Conservation (phyloP, 2,329 filamentous ascomycete species). For the Diaporthe velutina region DNA sequence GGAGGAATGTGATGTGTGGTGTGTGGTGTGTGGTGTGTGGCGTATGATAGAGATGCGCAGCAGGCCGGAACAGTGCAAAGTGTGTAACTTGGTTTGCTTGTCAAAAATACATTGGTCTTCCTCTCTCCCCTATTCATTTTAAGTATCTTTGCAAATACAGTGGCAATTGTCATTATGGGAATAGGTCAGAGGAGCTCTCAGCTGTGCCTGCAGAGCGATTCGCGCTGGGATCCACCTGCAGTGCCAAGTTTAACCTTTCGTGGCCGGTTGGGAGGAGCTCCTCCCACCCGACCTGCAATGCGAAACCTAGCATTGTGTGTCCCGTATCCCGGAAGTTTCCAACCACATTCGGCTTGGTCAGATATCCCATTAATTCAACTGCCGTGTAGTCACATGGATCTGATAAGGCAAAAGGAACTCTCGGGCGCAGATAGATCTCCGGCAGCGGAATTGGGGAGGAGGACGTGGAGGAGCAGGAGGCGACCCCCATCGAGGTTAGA, state of each 20-base stretch:
- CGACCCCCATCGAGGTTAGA: not conserved
- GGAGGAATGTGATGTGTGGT: not conserved
- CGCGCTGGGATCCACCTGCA: slow-evolving; percentile 2
- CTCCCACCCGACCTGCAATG: slow-evolving; percentile 8
- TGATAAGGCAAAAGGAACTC: slow-evolving; percentile 21
- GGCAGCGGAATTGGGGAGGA: not conserved
- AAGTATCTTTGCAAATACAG: slow-evolving; percentile 2
- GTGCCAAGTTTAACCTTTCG: not conserved
- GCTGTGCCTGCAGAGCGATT: not conserved
- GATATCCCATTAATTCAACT: slow-evolving; percentile 3
- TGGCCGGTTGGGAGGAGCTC: slow-evolving; percentile 27
- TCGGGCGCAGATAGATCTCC: slow-evolving; percentile 7
- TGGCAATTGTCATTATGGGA: not conserved
- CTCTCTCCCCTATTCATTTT: slow-evolving; percentile 5
- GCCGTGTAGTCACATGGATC: not conserved
- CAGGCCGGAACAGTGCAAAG: not conserved
- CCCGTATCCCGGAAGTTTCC: not conserved
- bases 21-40: not conserved
- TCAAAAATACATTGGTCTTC: slow-evolving; percentile 19
- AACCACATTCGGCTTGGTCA: not conserved
- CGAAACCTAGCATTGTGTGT: slow-evolving; percentile 4
- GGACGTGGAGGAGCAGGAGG: slow-evolving; percentile 9
- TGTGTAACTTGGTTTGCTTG: slow-evolving; percentile 23
- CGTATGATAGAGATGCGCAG: not conserved
- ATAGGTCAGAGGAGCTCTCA: slow-evolving; percentile 30